phyloP scores from a whole-genome alignment of 805 yeast species.

The Yueomyces sp. region DNA sequence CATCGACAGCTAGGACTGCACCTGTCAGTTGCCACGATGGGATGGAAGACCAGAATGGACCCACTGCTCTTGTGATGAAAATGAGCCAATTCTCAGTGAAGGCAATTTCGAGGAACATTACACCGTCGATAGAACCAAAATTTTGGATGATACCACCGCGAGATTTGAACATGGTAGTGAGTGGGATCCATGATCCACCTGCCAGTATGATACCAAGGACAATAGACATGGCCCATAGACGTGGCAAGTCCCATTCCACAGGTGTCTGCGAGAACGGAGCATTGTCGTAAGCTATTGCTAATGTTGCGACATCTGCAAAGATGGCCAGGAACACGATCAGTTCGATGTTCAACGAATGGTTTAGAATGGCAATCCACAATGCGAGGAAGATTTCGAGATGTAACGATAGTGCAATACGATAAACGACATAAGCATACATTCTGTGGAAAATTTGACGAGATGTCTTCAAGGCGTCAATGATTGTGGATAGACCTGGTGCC shows the following conservation, averaged over 20 bases:
- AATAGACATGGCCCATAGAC: conserved; percentile 94
- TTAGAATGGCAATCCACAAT: conserved; percentile 91
- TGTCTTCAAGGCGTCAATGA: conserved; percentile 88
- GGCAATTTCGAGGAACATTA: conserved; percentile 85
- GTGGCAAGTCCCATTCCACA: conserved; percentile 93
- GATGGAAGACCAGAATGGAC: conserved; percentile 94
- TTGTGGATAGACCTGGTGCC: conserved; percentile 92
- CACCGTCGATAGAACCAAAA: conserved; percentile 91
- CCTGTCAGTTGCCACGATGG: conserved; percentile 97
- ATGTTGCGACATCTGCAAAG: conserved; percentile 94
- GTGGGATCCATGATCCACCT: conserved; percentile 85
- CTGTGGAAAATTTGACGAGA: conserved; percentile 97
- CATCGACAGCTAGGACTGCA: conserved; percentile 82
- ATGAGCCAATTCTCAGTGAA: conserved; percentile 96
- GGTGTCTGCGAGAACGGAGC: conserved; percentile 91
- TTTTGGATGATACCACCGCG: conserved; percentile 92
- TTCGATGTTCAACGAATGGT: conserved; percentile 76
- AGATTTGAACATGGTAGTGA: conserved; percentile 84
- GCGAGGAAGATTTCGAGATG: conserved; percentile 93
- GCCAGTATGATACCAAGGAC: conserved; percentile 78
- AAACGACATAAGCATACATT: conserved; percentile 95
- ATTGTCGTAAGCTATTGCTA: conserved; percentile 93
- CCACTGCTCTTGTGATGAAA: conserved; percentile 92
- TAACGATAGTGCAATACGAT: conserved; percentile 92
- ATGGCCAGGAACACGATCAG: conserved; percentile 93